Evolutionary conservation across 257 asterid species (phyloP).

Genomic region (Apocynum venetum): DNA sequence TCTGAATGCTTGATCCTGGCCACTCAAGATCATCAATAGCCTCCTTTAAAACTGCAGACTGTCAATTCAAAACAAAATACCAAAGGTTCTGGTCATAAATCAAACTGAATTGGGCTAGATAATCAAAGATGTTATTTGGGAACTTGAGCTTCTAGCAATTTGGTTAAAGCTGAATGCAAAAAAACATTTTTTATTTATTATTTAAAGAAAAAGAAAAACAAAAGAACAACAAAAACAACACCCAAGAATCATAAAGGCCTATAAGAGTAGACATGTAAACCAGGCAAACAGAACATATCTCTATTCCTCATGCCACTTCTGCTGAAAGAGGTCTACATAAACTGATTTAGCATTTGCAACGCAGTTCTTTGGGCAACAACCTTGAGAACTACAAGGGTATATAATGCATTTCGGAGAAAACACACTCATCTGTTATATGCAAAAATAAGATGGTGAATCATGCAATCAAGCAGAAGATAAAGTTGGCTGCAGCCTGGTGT

Average conservation of each 20-base stretch:
- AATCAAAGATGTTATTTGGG: background rate
- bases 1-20: slow-evolving; percentile 91
- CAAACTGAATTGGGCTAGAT: background rate
- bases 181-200: too few relatives aligned
- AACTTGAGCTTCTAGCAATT: background rate
- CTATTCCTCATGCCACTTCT: too few relatives aligned
- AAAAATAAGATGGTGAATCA: background rate
- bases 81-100: background rate
- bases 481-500: background rate
- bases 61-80: slow-evolving; percentile 22
- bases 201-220: too few relatives aligned
- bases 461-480: background rate
- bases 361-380: background rate
- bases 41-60: slow-evolving; percentile 97
- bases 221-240: too few relatives aligned
- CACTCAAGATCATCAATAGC: slow-evolving; percentile 97
- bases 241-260: background rate
- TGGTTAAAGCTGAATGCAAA: background rate
- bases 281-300: too few relatives aligned
- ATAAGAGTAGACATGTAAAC: background rate
- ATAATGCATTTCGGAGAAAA: background rate
- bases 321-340: background rate
- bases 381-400: background rate
- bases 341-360: too few relatives aligned
- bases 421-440: background rate